A percentile compares a stretch with the other conserved stretches of the same genome.
Evolutionary conservation across 495 filamentous ascomycete species (phyloP).

Genomic region (Annulohypoxylon stygium): DNA sequence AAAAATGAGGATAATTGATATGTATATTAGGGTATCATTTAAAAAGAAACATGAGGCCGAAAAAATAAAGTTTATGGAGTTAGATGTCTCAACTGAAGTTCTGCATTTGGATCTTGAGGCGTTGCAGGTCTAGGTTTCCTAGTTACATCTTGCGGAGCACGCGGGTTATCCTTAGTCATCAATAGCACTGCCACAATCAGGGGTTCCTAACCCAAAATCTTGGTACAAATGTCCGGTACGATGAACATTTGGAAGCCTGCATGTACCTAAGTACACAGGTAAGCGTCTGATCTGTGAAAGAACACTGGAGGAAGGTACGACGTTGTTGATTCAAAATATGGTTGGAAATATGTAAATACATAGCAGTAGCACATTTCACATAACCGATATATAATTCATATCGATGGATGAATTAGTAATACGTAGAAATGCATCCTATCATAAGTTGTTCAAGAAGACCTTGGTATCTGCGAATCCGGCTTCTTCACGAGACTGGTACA

Average conservation of each 20-base stretch:
- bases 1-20: conserved; percentile 21
- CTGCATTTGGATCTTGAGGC: conserved; percentile 13
- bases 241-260: no score
- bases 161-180: conserved; percentile 32
- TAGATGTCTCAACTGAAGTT: conserved; percentile 21
- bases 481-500: conserved; percentile 25
- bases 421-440: not conserved
- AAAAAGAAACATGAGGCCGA: conserved; percentile 29
- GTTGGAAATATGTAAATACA: not conserved
- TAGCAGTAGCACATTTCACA: not conserved
- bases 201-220: conserved; percentile 12
- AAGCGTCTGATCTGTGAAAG: not conserved
- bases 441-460: conserved; percentile 1
- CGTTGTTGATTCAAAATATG: no score
- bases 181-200: conserved; percentile 51
- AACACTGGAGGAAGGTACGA: not conserved
- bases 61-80: conserved; percentile 26
- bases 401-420: not conserved
- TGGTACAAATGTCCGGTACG: not conserved
- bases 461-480: conserved; percentile 7
- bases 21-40: conserved; percentile 32
- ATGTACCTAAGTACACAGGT: no score
- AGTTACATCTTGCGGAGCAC: conserved; percentile 28
- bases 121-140: not conserved
- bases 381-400: not conserved